Base-by-base conservation (phyloP, 2,329 filamentous ascomycete genomes). In the Seiridium cupressi region DNA sequence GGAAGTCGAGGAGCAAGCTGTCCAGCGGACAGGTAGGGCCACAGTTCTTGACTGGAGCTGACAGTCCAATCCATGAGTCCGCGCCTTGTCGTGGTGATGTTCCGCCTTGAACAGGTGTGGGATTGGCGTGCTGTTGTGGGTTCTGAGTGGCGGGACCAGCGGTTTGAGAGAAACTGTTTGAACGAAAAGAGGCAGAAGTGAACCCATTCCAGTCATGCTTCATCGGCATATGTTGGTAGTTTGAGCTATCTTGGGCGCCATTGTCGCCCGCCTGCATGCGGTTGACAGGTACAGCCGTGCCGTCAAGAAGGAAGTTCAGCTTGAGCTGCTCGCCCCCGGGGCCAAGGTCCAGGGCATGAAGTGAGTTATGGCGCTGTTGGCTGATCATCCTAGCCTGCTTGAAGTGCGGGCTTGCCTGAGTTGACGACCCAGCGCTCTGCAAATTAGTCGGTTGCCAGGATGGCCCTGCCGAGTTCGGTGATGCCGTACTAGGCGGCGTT, bases 21-120 rank as follows among this genome's bases (percentile, higher is more conserved):
- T 96, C 93, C 1, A 96, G 81, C 0, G 91, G 86, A 71, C 91
- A 95, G 0, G 91, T 93, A 1, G 91, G 83, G 1, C 81, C 72
- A 26, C 84, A 80, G 68, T 92, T 91, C 62, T 81, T 82, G 54
- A 89, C 76, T 40, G 82, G 75, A 8, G 74, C 72, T 54, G 73
- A 55, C 51, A 61, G 47, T 6, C 60, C 61, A 42, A 60, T 40
- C 64, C 67, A 68, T 2, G 66, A 57, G n/a, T 48, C 55, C 55
- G 57, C n/a, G 48, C 46, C 44, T 42, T 60, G 49, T 44, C 32
- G 53, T 49, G 34, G 32, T 26, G 49, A 32, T 6, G 36, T 8
- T 11, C 42, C 36, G 5, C 34, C 42, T 13, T 53, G 49, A 3
- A n/a, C 49, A 31, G 44, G 5, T 18, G 18, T 31, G 11, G 18